phyloP scores from a whole-genome alignment of 306 rosid genomes.

The Medicago lupulina region DNA sequence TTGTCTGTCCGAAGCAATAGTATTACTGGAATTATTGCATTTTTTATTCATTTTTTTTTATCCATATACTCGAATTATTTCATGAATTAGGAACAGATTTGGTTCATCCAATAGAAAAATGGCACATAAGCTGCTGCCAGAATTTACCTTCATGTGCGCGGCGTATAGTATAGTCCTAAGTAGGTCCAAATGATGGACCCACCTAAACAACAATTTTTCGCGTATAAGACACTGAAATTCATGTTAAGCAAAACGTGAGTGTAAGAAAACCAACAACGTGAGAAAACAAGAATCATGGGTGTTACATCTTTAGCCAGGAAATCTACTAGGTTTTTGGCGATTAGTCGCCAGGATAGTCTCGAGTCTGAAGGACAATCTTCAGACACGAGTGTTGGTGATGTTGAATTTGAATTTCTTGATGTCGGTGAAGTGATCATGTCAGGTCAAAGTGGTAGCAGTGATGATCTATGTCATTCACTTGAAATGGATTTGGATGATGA shows the following conservation, averaged over 20 bases:
- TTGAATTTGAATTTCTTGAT: conserved; percentile 69
- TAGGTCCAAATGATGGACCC: conserved; percentile 41
- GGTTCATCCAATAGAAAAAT: background rate
- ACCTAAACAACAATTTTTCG: conserved; percentile 11
- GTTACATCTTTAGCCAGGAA: conserved; percentile 32
- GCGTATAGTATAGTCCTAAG: conserved; percentile 39
- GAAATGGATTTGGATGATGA: conserved; percentile 48
- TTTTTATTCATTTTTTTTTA: background rate
- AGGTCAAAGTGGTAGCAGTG: conserved; percentile 41
- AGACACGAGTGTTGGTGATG: conserved; percentile 43
- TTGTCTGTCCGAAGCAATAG: background rate
- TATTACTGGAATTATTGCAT: background rate
- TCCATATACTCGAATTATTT: background rate
- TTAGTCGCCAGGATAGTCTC: conserved; percentile 5
- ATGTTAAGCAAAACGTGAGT: background rate
- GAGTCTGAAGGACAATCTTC: background rate
- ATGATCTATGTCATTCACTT: conserved; percentile 34
- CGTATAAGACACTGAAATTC: conserved; percentile 34
- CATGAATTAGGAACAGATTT: background rate
- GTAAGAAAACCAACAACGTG: background rate
- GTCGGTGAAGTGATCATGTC: conserved; percentile 41
- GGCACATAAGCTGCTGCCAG: conserved; percentile 36
- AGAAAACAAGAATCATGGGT: background rate
- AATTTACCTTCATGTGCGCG: conserved; percentile 56
- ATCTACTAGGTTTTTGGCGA: conserved; percentile 37